Conservation (phyloP, 2,329 filamentous ascomycete genomes). For the Penicillium sp. region DNA sequence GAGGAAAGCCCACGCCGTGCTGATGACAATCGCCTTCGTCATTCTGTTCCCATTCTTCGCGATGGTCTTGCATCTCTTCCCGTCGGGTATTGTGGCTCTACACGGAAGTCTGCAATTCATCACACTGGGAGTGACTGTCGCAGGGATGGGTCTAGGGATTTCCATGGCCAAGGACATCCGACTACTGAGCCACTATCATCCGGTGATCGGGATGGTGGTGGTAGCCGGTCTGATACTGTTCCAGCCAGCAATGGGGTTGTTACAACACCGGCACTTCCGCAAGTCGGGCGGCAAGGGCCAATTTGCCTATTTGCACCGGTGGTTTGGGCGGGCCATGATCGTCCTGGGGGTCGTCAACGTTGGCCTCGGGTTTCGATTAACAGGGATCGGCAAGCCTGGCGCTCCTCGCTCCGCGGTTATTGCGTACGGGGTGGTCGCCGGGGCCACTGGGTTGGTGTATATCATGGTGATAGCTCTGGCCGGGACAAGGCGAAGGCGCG, state of each 20-base stretch:
- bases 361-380: constrained; percentile 53
- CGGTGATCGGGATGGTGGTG: constrained; percentile 55
- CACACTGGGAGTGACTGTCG: constrained; percentile 48
- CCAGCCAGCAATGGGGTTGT: constrained; percentile 51
- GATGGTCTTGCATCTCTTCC: constrained; percentile 33
- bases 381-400: constrained; percentile 39
- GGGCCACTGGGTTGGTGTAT: constrained; percentile 47
- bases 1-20: constrained; percentile 24
- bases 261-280: constrained; percentile 54
- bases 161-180: constrained; percentile 45
- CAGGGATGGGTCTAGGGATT: constrained; percentile 53
- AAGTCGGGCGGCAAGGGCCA: constrained; percentile 46
- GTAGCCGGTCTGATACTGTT: constrained; percentile 55
- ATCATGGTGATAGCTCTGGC: constrained; percentile 19
- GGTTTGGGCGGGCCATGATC: constrained; percentile 54
- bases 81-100: constrained; percentile 44
- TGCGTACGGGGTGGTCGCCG: constrained; percentile 52
- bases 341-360: constrained; percentile 57
- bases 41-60: constrained; percentile 38
- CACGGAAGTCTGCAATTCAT: constrained; percentile 50
- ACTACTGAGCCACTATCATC: constrained; percentile 45
- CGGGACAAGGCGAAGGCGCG: not conserved
- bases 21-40: constrained; percentile 45
- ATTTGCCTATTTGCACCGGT: constrained; percentile 54
- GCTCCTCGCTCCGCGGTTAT: constrained; percentile 39